Percentiles rank a stretch among this genome's conserved stretches.
phyloP scores from a whole-genome alignment of 2,329 filamentous ascomycete species.

The Fusarium nisikadoi region DNA sequence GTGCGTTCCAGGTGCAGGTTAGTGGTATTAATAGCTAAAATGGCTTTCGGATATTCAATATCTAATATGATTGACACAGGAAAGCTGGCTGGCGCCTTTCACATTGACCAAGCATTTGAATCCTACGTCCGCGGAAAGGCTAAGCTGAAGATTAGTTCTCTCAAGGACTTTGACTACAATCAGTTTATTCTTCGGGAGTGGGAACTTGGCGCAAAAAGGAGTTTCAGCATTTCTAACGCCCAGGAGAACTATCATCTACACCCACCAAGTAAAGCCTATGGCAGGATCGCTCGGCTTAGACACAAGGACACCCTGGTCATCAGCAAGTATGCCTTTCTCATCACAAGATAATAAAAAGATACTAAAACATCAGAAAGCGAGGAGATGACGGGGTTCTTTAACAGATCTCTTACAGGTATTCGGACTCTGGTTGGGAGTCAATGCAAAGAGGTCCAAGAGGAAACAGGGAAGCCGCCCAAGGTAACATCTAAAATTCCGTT shows the following conservation, averaged over 20 bases:
- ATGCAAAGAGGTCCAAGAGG: neutral
- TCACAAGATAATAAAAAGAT: neutral
- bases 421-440: neutral
- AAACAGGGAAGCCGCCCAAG: neutral
- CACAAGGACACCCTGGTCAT: neutral
- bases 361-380: neutral
- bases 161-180: neutral
- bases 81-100: neutral
- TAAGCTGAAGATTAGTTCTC: neutral
- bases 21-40: neutral
- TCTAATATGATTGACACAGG: neutral
- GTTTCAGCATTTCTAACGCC: neutral
- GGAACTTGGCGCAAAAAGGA: neutral
- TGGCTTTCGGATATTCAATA: too few species aligned
- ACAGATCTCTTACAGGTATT: neutral
- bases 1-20: neutral
- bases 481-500: neutral
- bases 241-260: neutral
- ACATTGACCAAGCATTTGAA: neutral
- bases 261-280: neutral
- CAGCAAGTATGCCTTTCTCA: neutral
- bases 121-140: neutral
- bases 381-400: neutral
- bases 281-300: neutral
- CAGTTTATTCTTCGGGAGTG: neutral